Percentiles rank a stretch among this genome's conserved stretches.
Conservation (phyloP, 2,329 filamentous ascomycete genomes). For the Ceratocystiopsis sp. region DNA sequence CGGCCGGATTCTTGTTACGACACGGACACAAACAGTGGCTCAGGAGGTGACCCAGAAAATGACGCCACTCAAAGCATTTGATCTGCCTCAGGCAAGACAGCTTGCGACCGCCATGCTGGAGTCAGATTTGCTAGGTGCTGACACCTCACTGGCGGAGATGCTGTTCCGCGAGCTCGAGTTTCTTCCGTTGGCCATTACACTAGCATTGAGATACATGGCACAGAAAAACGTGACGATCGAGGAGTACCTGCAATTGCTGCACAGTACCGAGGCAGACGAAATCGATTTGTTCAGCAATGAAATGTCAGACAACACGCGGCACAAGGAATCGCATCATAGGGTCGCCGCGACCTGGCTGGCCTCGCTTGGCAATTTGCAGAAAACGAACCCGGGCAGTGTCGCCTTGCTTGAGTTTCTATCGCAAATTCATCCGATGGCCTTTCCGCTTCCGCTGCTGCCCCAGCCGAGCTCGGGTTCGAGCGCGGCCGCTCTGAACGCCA, state of each 20-base stretch:
- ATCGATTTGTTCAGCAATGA: not conserved
- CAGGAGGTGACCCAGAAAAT: constrained; percentile 3
- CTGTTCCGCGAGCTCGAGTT: not conserved
- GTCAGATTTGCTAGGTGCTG: constrained; percentile 9
- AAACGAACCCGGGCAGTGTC: constrained; percentile 14
- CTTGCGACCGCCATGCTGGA: not conserved
- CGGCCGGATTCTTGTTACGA: constrained; percentile 21
- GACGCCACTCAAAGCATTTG: constrained; percentile 13
- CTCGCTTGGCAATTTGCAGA: constrained; percentile 22
- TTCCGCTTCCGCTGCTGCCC: constrained; percentile 19
- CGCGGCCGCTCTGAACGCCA: constrained; percentile 11
- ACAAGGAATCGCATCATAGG: constrained; percentile 7
- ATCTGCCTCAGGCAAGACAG: constrained; percentile 3
- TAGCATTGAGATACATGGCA: constrained; percentile 9
- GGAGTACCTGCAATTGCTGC: not conserved
- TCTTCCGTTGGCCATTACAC: not conserved
- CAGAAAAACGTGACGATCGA: constrained; percentile 7
- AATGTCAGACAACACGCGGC: not conserved
- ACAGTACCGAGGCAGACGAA: not conserved
- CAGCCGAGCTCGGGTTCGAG: not conserved
- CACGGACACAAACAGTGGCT: constrained; percentile 15
- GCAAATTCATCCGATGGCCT: constrained; percentile 21
- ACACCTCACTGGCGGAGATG: not conserved
- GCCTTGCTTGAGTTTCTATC: constrained; percentile 21
- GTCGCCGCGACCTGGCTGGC: constrained; percentile 23